phyloP scores from a whole-genome alignment of 2,329 filamentous ascomycete species.

The Diplodia scrobiculata region DNA sequence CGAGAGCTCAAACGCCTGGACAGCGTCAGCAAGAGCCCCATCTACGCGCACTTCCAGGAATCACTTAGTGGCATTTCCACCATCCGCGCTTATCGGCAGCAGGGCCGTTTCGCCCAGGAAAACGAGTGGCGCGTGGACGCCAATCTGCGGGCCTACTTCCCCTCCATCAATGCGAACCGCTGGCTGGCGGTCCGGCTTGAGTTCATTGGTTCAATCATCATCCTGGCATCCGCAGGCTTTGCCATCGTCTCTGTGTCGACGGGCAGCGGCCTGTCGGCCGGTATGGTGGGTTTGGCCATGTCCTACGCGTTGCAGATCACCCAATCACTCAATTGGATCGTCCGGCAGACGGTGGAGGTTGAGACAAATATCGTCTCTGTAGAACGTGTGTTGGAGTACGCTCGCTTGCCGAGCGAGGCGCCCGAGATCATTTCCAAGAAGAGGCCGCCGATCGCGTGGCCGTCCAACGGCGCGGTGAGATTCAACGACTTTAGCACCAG shows the following conservation, averaged over 20 bases:
- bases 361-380: conserved; percentile 99
- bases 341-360: conserved; percentile 97
- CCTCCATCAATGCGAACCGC: conserved; percentile 83
- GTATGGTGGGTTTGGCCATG: conserved; percentile 89
- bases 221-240: conserved; percentile 80
- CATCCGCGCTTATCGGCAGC: conserved; percentile 90
- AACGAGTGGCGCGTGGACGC: conserved; percentile 98
- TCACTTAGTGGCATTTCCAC: conserved; percentile 91
- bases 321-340: conserved; percentile 97
- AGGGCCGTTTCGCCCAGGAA: conserved; percentile 82
- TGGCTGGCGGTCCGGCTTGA: conserved; percentile 95
- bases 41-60: conserved; percentile 98
- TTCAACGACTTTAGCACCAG: conserved; percentile 94
- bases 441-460: conserved; percentile 87
- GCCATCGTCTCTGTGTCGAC: conserved; percentile 76
- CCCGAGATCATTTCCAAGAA: conserved; percentile 89
- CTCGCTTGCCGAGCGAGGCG: conserved; percentile 85
- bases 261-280: conserved; percentile 65
- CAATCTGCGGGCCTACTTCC: conserved; percentile 92
- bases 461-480: conserved; percentile 79
- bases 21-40: conserved; percentile 91
- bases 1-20: conserved; percentile 95
- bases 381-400: conserved; percentile 95
- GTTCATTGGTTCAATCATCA: conserved; percentile 92
- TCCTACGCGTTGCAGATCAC: conserved; percentile 97